A percentile compares a stretch with the other conserved stretches of the same genome.
Conservation (phyloP, 176 grass and related monocot species). For the Carex parvula region DNA sequence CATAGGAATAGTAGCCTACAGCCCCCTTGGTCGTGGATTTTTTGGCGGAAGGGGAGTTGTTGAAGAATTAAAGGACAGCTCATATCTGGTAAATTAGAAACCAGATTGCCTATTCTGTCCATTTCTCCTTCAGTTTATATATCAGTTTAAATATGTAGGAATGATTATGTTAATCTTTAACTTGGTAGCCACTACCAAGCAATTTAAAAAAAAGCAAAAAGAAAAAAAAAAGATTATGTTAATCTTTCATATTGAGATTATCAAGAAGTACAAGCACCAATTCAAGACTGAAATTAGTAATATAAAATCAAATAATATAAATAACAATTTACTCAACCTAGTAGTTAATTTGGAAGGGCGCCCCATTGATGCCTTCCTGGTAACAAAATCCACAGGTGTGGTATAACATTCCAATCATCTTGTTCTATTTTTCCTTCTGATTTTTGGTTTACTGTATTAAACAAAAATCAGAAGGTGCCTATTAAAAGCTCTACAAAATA, state of each 20-base stretch:
- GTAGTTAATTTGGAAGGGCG: background rate
- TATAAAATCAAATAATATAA: background rate
- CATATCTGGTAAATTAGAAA: conserved; percentile 38
- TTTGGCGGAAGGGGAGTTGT: conserved; percentile 58
- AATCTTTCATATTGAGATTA: background rate
- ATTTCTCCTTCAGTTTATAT: background rate
- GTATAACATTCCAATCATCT: background rate
- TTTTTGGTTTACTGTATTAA: too few species aligned
- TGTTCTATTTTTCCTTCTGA: too few species aligned
- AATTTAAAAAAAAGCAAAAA: too few species aligned
- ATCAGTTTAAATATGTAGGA: background rate
- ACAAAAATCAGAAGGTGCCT: too few species aligned
- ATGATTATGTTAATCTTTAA: background rate
- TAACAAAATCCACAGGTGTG: background rate
- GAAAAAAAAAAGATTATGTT: too few species aligned
- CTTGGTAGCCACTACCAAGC: too few species aligned
- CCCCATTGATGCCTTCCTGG: background rate
- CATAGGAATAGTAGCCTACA: conserved; percentile 86
- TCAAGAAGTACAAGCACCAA: background rate
- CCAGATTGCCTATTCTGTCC: background rate
- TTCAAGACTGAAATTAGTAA: too few species aligned
- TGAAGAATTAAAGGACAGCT: conserved; percentile 38
- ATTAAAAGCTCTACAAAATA: background rate
- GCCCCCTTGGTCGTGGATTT: conserved; percentile 71
- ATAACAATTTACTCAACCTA: background rate